Evolutionary conservation across 495 filamentous ascomycete species (phyloP).

Genomic region (Pseudomonodictys pantanalensis): DNA sequence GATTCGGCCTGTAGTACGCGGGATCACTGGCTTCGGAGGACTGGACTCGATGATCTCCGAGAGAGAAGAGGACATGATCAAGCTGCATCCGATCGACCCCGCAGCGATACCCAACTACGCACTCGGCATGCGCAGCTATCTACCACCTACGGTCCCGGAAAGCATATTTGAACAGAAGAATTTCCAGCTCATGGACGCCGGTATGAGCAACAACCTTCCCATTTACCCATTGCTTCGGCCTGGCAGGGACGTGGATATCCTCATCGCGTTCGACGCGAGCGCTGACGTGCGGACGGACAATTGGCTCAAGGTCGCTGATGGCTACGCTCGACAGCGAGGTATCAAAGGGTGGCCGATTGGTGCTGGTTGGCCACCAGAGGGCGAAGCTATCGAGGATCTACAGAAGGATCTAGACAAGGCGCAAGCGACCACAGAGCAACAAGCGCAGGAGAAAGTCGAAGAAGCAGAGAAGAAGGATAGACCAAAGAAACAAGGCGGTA

Average conservation of each 20-base stretch:
- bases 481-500: constrained; percentile 26
- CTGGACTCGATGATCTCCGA: constrained; percentile 86
- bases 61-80: constrained; percentile 75
- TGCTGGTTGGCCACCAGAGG: constrained; percentile 76
- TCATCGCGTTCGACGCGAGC: constrained; percentile 86
- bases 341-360: constrained; percentile 93
- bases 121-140: constrained; percentile 68
- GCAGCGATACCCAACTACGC: constrained; percentile 84
- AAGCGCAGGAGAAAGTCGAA: constrained; percentile 61
- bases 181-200: constrained; percentile 88
- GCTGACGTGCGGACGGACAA: constrained; percentile 84
- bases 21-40: constrained; percentile 67
- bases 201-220: constrained; percentile 96
- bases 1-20: constrained; percentile 71
- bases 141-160: constrained; percentile 71
- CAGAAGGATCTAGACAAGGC: constrained; percentile 66
- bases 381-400: constrained; percentile 52
- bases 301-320: constrained; percentile 89
- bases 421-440: constrained; percentile 56
- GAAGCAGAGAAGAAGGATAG: constrained; percentile 55
- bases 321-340: constrained; percentile 82
- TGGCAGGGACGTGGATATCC: constrained; percentile 80
- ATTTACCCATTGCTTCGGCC: constrained; percentile 90
- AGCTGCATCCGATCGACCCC: constrained; percentile 89
- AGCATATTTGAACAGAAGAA: constrained; percentile 66